Base-by-base conservation (phyloP, 169 alveolate species). In the Plasmodium malariae region DNA sequence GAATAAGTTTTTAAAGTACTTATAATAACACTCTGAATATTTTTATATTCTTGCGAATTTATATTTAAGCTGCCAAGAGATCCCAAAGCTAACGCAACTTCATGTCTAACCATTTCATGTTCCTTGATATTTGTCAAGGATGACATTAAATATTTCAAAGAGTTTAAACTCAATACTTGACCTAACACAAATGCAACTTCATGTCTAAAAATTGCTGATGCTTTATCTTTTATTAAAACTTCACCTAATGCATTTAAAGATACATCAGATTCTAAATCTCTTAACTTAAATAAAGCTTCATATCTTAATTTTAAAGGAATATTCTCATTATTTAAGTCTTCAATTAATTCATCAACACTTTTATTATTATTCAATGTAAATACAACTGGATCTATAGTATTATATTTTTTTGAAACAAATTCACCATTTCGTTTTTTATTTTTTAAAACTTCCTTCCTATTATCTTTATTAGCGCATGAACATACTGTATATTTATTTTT, bases 131-230 rank as follows among this genome's bases (percentile, higher is more conserved):
- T 93, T 88, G 55, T 89, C 55, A 96, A 88, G 48, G 97, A 96
- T 40, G 80, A 74, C 17, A 93, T 65, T 83, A 93, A 95, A 65
- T 89, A 92, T 55, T 54, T 93, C 48, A 78, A 92, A 1, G 95
- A 94, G n/a, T 88, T 89, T 73, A 73, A 60, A 54, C 90, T 92
- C 60, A 94, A 97, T 71, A 96, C 90, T 71, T 97, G 98, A 12
- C 98, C 98, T 57, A 97, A 78, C 32, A 97, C 98, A 90, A 97
- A 97, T 37, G 98, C 98, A 59, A 96, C 93, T 91, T 97, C 98
- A 83, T 97, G 98, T 54, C 98, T 92, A 74, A 96, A 95, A 26
- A 97, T 96, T 14, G 96, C 98, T 3, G 98, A 96, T 6, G 88
- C 62, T 30, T 76, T 88, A 73, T 96, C 98, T 12, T 74, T 62